Conservation (phyloP, 495 filamentous ascomycete genomes). For the Bathelium albidoporum region DNA sequence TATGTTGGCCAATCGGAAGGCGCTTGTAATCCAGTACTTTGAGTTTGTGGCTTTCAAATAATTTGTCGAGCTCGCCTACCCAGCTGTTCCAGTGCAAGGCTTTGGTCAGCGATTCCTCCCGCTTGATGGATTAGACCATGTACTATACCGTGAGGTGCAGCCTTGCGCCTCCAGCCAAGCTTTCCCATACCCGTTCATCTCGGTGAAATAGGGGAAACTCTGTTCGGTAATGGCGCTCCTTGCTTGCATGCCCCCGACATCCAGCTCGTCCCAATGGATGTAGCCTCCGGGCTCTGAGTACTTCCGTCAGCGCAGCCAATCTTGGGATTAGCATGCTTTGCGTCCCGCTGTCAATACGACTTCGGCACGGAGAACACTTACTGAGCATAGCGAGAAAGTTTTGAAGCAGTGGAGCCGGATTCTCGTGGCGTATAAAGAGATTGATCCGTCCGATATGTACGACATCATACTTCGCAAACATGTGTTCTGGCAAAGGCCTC, state of each 20-base stretch:
- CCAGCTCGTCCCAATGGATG: constrained; percentile 32
- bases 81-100: background rate
- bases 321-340: background rate
- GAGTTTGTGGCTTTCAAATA: background rate
- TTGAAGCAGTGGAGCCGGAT: constrained; percentile 16
- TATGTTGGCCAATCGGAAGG: background rate
- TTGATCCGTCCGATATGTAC: constrained; percentile 20
- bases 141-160: background rate
- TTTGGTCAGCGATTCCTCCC: too few species aligned
- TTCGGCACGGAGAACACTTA: background rate
- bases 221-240: background rate
- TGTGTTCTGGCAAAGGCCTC: background rate
- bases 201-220: background rate
- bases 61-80: background rate
- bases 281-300: constrained; percentile 29
- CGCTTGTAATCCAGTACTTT: background rate
- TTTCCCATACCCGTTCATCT: background rate
- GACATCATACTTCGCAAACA: constrained; percentile 9
- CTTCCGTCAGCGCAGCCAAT: too few species aligned
- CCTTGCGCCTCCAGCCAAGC: background rate
- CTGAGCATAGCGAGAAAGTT: constrained; percentile 25
- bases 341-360: background rate
- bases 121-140: background rate
- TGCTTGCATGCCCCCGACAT: background rate
- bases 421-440: constrained; percentile 21